Evolutionary conservation across 1,284 basidiomycete species (phyloP).

Genomic region (Ustilago tritici): DNA sequence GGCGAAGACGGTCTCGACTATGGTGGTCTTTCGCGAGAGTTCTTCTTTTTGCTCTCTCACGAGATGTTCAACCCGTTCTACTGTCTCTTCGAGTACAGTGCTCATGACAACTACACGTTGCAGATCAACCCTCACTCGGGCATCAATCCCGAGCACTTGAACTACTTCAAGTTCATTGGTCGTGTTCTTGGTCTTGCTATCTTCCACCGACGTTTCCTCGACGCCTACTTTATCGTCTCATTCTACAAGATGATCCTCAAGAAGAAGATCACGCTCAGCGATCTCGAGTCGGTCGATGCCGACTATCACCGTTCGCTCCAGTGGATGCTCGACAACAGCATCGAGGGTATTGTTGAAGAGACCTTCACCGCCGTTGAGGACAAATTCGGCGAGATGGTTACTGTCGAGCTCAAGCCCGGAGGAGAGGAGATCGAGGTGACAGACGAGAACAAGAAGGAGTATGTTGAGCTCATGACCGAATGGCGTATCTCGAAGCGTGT

Average conservation of each 20-base stretch:
- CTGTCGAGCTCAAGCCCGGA: slow-evolving; percentile 88
- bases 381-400: slow-evolving; percentile 95
- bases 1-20: slow-evolving; percentile 98
- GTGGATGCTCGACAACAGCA: slow-evolving; percentile 80
- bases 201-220: slow-evolving; percentile 97
- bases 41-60: slow-evolving; percentile 99
- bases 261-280: slow-evolving; percentile 68
- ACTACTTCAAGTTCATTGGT: slow-evolving; percentile 99
- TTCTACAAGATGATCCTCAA: slow-evolving; percentile 94
- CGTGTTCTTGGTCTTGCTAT: slow-evolving; percentile 92
- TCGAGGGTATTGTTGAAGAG: slow-evolving; percentile 68
- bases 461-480: slow-evolving; percentile 91
- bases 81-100: slow-evolving; percentile 98
- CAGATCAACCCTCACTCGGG: slow-evolving; percentile 98
- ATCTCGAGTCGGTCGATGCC: slow-evolving; percentile 68
- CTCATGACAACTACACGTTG: slow-evolving; percentile 98
- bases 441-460: slow-evolving; percentile 98
- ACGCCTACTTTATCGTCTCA: slow-evolving; percentile 97
- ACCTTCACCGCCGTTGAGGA: slow-evolving; percentile 80
- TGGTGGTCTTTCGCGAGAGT: slow-evolving; percentile 97
- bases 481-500: slow-evolving; percentile 93
- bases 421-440: slow-evolving; percentile 89
- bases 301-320: slow-evolving; percentile 85
- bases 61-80: slow-evolving; percentile 84
- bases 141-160: slow-evolving; percentile 98